Percentiles rank a stretch among this genome's conserved stretches.
Evolutionary conservation across 1,139 yeast genomes (phyloP).

Genomic region (Geotrichum histeridarum): DNA sequence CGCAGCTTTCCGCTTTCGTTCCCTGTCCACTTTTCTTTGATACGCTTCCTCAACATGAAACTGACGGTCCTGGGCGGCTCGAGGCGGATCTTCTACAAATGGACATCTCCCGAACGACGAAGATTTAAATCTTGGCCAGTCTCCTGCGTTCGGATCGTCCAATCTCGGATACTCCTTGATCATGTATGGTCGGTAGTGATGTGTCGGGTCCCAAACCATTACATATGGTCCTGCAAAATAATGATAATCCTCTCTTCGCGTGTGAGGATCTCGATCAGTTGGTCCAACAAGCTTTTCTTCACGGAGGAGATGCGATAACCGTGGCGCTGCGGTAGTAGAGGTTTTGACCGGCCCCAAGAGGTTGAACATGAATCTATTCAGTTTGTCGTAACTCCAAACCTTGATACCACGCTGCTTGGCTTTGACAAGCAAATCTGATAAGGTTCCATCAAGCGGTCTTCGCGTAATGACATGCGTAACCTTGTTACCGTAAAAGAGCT

Average conservation of each 20-base stretch:
- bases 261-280: constrained; percentile 81
- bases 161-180: constrained; percentile 67
- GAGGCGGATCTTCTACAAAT: constrained; percentile 35
- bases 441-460: constrained; percentile 42
- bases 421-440: constrained; percentile 61
- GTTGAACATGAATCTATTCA: constrained; percentile 69
- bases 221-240: constrained; percentile 74
- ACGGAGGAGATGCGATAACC: constrained; percentile 59
- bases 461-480: constrained; percentile 83
- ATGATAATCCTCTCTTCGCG: constrained; percentile 77
- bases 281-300: constrained; percentile 86
- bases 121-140: constrained; percentile 48
- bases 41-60: constrained; percentile 11
- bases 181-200: constrained; percentile 75
- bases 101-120: constrained; percentile 56
- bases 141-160: constrained; percentile 44
- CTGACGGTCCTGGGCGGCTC: constrained; percentile 1
- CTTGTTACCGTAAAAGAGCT: constrained; percentile 68
- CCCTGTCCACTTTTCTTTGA: constrained; percentile 14
- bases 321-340: too few relatives aligned
- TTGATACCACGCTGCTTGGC: constrained; percentile 59
- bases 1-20: constrained; percentile 17
- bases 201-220: constrained; percentile 75
- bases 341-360: constrained; percentile 46
- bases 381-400: constrained; percentile 86